Evolutionary conservation across 2,329 filamentous ascomycete species (phyloP), one percentile per base, ranked within the genome.

Genomic region (Penicillium sp.): DNA sequence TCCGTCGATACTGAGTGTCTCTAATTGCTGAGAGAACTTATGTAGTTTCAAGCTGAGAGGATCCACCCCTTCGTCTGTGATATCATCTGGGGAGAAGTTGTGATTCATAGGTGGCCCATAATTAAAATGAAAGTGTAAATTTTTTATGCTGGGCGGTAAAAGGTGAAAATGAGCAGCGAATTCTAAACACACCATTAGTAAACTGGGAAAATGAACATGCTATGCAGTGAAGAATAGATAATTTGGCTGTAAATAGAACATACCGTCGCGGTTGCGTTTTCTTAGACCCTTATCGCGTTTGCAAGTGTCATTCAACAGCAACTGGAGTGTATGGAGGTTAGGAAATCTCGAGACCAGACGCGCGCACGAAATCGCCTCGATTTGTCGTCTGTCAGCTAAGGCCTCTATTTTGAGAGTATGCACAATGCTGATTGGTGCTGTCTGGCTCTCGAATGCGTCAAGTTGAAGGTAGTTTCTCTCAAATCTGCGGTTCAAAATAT

Each of bases 401-500:
- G 23, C 39, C 21, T 41, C 39, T 17, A 27, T 27, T 41, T 26
- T 27, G 39, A 41, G 26, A 27, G 39, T 41, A 20, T 41, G 39
- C 39, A 41, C 23, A 41, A 41, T 41, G 7, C 21, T 26, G 21
- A 41, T 3, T 9, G 21, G 39, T 20, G 13, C 45, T 32, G 32
- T 5, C 45, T 40, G 26, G 34, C 34, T 47, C 34, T 47, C 34
- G 15, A 47, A 47, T 47, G 17, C 45, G 40, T 47, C 18, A 47
- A 47, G 34, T 13, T 34, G 34, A 47, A 47, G 45, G 15, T 47
- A 47, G 26, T 47, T 33, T 40, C 12, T 47, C 45, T 47, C 45
- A 47, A 47, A 47, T 40, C 45, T 47, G 45, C 45, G 39, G 39
- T 27, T 47, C 17, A 47, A 40, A 39, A 47, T 40, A 47, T 47